Evolutionary conservation across 352 stramenopile species (phyloP), one percentile per base, ranked within the genome.

Genomic region (Phytophthora pistaciae): DNA sequence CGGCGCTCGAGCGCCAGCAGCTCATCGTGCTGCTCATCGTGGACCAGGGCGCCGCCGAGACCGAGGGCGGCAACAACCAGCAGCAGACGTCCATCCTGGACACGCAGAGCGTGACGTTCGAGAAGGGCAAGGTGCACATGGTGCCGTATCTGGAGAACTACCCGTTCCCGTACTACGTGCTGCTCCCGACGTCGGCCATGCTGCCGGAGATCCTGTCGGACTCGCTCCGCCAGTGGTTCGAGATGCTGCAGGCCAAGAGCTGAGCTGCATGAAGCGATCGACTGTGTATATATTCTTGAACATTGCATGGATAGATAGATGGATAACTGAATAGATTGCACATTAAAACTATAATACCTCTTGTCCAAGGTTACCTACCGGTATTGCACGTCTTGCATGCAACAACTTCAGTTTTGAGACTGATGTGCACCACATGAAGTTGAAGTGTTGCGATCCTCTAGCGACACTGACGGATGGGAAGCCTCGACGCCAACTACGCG

Each of bases 141-240:
- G 98, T 96, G 58, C 85, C 92, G 23, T 99, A 99, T 85, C 92
- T 99, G 36, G 98, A 99, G 67, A 98, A 99, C 82, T 99, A 99
- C 75, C 98, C 98, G 44, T 99, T 99, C 85, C 98, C 98, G 55
- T 99, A 99, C 83, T 99, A 99, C 76, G 93, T 99, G 57, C 79
- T 99, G 46, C 80, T 99, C 21, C 92, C 96, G 5, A 96, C 99
- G 61, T 97, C 99, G 46, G 78, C 91, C 27, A 83, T 96, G 68
- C 85, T 99, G 42, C 98, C 98, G 18, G 98, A 99, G 76, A 98
- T 99, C 40, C 85, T 99, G n/a, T 98, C 97, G 18, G 98, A 99
- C 81, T 98, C 97, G 29, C 84, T 99, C 9, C 96, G 97, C 55
- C 98, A 99, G 79, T 99, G 98, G 98, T 99, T 99, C 77, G 98